Base-by-base conservation (phyloP, 2,329 filamentous ascomycete species). In the Boeremia lycopersici region DNA sequence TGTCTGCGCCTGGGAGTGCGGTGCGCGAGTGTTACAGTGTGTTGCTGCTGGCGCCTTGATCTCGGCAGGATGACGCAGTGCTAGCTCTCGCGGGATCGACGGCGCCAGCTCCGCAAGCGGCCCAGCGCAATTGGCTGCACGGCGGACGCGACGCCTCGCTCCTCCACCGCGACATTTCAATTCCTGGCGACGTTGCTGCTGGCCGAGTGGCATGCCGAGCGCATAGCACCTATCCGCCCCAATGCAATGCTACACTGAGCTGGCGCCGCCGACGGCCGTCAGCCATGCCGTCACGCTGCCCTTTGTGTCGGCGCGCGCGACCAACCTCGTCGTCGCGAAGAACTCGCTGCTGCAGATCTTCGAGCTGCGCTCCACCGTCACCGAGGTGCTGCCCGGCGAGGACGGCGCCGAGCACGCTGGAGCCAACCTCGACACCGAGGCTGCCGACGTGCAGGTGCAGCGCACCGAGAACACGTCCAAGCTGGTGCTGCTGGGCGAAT, bases 191-290 rank as follows among this genome's bases (percentile, higher is more conserved):
- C 35, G 15, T 7, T 23, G 30, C 19, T 28, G 23, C 17, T 26
- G 31, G n/a, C 30, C 13, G 15, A 19, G 45, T 36, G 25, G 47
- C 30, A 43, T 42, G 38, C 42, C 13, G 38, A 36, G 47, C 30
- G 19, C 28, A 11, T 31, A 38, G 43, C 43, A 28, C 41, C 34
- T 35, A 41, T 39, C 23, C 30, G 34, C 19, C 28, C 38, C 53
- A 69, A 98, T 98, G 93, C 93, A 98, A 85, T 96, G 91, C 82
- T 98, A 98, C 79, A 93, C 91, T 72, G 95, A 99, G 83, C 83
- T 99, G 75, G 87, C 91, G 75, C 90, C 93, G 80, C 93, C 95
- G 49, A 96, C 93, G 74, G 93, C 93, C 74, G 92, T 98, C 78
- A 93, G 91, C 70, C 89, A 96, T 79, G 91, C 93, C 61, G 79